A percentile compares a stretch with the other conserved stretches of the same genome.
Conservation (phyloP, 768 basidiomycete genomes). For the Chalciporus chontae region DNA sequence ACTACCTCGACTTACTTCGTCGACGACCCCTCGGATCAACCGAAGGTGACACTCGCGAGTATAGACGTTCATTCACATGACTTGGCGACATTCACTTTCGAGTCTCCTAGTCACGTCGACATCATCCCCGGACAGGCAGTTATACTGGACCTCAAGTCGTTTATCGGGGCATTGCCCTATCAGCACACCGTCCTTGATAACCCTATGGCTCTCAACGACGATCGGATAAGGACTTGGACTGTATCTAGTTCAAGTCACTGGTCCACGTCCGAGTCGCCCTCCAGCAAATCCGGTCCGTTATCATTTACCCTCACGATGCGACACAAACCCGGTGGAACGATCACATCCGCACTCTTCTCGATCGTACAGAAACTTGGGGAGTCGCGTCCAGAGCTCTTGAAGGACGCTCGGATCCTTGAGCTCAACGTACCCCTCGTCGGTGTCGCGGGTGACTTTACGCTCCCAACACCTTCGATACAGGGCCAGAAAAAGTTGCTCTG, state of each 20-base stretch:
- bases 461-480: slow-evolving; percentile 18
- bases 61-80: slow-evolving; percentile 43
- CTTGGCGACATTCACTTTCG: slow-evolving; percentile 56
- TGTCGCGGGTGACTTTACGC: slow-evolving; percentile 49
- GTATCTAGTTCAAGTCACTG: slow-evolving; percentile 37
- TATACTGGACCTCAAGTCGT: slow-evolving; percentile 50
- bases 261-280: not conserved
- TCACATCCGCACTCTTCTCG: slow-evolving; percentile 52
- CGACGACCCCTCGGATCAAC: slow-evolving; percentile 19
- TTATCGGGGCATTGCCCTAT: too few relatives aligned
- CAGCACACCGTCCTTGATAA: slow-evolving; percentile 52
- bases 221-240: slow-evolving; percentile 65
- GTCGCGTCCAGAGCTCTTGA: slow-evolving; percentile 38
- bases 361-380: slow-evolving; percentile 43
- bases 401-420: slow-evolving; percentile 36
- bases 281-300: not conserved
- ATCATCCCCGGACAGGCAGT: slow-evolving; percentile 50
- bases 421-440: slow-evolving; percentile 47
- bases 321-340: slow-evolving; percentile 49
- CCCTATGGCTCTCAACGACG: slow-evolving; percentile 56
- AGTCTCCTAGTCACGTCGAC: slow-evolving; percentile 30
- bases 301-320: slow-evolving; percentile 52
- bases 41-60: slow-evolving; percentile 28
- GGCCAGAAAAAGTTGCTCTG: slow-evolving; percentile 38
- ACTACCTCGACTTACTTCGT: slow-evolving; percentile 27